Evolutionary conservation across 148 eudicot species (phyloP), one percentile per base, ranked within the genome.

Genomic region (Rhododendron henanense): DNA sequence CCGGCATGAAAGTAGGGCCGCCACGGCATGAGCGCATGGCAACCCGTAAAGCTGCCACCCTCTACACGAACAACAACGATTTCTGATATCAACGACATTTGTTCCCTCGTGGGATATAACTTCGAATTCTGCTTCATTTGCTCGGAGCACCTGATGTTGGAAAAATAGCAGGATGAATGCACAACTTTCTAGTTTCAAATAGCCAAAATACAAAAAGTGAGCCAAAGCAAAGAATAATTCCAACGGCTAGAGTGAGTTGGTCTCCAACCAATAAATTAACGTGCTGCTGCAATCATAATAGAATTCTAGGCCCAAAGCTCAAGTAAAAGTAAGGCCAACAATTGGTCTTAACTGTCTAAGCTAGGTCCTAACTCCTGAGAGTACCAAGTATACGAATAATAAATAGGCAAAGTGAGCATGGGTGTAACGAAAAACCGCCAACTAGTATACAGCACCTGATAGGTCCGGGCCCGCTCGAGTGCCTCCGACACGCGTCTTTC

Each of bases 1-100:
- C 83, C 96, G 88, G 53, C 98, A 94, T 2, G 94, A 94, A 71
- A 92, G 91, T 37, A 94, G 90, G 33, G 96, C 98, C 0, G 96
- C 94, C 51, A 91, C 96, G 15, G 98, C 94, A 85, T 94, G 94
- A 71, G 98, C 88, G 79, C 98, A 94, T 0, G 98, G 96, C 69
- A 94, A 82, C 18, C 98, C 96, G 55, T 91, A 85, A 11, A 91
- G 84, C 82, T 94, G 96, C 98, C 96, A 94, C 77, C 94, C 91
- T 10, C 91, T 88, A 85, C 98, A 94, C 3, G 81, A 67, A 80
- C 98, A 94, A 28, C 90, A 81, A 10, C 98, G 93, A 55, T 86
- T 93, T 69, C 94, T 85, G n/a, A 94, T 93, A 61, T 94, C 98
- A 3, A 94, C 96, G 11, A 91, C 85, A 28, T 91, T 88, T 11